Base-by-base conservation (phyloP, 805 yeast species). In the Sugiyamaella lignohabitans region DNA sequence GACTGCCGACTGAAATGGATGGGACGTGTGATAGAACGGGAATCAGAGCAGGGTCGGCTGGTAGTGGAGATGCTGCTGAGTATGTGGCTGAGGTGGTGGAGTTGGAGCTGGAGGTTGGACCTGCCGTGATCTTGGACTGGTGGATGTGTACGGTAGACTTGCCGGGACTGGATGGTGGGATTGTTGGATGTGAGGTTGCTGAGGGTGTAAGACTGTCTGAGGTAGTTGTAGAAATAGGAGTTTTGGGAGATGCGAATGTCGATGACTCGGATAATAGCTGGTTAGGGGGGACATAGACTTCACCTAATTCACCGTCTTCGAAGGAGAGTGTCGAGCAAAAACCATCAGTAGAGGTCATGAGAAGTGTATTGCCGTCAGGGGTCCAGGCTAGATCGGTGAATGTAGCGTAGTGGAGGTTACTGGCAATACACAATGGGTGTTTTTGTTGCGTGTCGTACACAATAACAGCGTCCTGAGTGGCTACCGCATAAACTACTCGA, bases 361-460 rank as follows among this genome's bases (percentile, higher is more conserved):
- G 69, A 16, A 93, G 64, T 11, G 76, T 67, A 14, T 65, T 64
- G 0, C 98, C 98, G 62, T 86, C 88, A 3, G 67, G 64, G 19
- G 85, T 74, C 98, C 98, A 93, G 5, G 82, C 67, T 41, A 91
- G 59, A 61, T 93, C 98, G 0, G 98, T 89, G 29, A 93, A 73
- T 1, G 93, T 79, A 2, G 94, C 81, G 59, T 89, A 89, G 61
- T 93, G 98, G 43, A 93, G 69, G 57, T 87, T 87, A 0, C 85
- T 74, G 2, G 83, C 82, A 11, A 77, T 67, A 3, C 89, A 93
- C 19, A 93, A 58, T 2, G 97, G 95, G 47, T 72, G 64, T 21
- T 71, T 57, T 27, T 73, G 71, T 52, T 81, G 84, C 0, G 98
- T 91, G 54, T 87, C 95, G 64, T 86, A 93, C 1, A 93, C 67